Base-by-base conservation (phyloP, 2,329 filamentous ascomycete species). In the Sporothrix brunneoviolacea region DNA sequence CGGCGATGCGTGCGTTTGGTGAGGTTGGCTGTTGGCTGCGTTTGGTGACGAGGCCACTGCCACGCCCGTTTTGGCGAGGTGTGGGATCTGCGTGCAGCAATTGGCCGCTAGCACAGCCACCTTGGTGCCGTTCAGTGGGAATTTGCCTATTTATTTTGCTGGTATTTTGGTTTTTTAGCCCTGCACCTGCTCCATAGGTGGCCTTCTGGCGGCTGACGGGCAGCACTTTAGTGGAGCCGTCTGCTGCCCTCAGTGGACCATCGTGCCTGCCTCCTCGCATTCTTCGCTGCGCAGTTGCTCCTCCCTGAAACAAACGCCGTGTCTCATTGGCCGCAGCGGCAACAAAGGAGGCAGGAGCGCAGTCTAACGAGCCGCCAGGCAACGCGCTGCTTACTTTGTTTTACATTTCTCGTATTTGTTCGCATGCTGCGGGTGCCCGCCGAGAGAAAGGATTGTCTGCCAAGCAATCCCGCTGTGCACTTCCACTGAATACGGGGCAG, bases 31-130 rank as follows among this genome's bases (percentile, higher is more conserved):
- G 39, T 35, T 38, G 44, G 37, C 19, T 38, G 27, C 40, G 28
- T 51, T 40, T 46, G 35, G 44, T 48, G 45, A 54, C 49, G 44
- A 51, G 44, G 43, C 51, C 43, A 40, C 48, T 48, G 45, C 36
- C 37, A 33, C 28, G 36, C 27, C 30, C 43, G 38, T 48, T 51
- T 54, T 44, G 38, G 45, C 37, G 16, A 24, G 21, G 44, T 36
- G 4, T 43, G 16, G 43, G 43, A 30, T 46, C 22, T 47, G 46
- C 41, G 22, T 16, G 9, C 22, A 18, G 18, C 39, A 24, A 36
- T 47, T 53, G 50, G 49, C 21, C 38, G 35, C 46, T 48, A 40
- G 53, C 55, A 55, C 55, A 57, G 55, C 55, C 55, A 52, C 55
- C 38, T 39, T 55, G 46, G 47, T 21, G 35, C 37, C 24, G 22